phyloP scores from a whole-genome alignment of 495 filamentous ascomycete species.

The Penicillium simplicissimum region DNA sequence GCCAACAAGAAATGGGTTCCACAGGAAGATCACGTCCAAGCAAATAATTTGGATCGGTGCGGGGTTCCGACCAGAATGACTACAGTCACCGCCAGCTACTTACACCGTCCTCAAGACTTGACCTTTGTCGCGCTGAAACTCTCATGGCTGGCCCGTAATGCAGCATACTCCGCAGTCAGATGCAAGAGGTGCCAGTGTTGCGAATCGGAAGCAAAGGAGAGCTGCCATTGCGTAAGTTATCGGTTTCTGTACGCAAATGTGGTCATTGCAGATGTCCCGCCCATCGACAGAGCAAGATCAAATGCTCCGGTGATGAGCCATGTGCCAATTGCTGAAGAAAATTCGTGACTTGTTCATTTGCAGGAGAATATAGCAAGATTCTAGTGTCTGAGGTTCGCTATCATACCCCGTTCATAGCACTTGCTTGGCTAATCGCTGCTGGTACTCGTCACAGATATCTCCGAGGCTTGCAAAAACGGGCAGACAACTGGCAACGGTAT shows the following conservation, averaged over 20 bases:
- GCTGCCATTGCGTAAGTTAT: constrained; percentile 3
- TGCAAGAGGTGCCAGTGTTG: background rate
- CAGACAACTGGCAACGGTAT: background rate
- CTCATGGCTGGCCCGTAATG: background rate
- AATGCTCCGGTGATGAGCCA: constrained; percentile 37
- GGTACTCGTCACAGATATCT: constrained; percentile 15
- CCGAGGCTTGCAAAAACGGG: constrained; percentile 14
- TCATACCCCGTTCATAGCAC: background rate
- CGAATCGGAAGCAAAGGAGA: constrained; percentile 2
- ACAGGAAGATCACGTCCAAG: background rate
- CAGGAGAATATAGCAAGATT: constrained; percentile 23
- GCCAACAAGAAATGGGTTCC: background rate
- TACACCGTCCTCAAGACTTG: background rate
- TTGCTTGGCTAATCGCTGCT: background rate
- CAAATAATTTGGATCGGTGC: constrained; percentile 1
- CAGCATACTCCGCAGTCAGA: background rate
- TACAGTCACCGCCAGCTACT: background rate
- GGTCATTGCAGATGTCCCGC: constrained; percentile 29
- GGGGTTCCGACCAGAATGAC: background rate
- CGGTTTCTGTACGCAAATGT: background rate
- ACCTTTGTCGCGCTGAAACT: background rate
- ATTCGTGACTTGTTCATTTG: constrained; percentile 25
- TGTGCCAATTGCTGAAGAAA: constrained; percentile 36
- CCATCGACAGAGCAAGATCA: constrained; percentile 43
- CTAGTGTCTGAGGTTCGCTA: constrained; percentile 28